Conservation (phyloP, 306 rosid species). For the Leucaena leucocephala region DNA sequence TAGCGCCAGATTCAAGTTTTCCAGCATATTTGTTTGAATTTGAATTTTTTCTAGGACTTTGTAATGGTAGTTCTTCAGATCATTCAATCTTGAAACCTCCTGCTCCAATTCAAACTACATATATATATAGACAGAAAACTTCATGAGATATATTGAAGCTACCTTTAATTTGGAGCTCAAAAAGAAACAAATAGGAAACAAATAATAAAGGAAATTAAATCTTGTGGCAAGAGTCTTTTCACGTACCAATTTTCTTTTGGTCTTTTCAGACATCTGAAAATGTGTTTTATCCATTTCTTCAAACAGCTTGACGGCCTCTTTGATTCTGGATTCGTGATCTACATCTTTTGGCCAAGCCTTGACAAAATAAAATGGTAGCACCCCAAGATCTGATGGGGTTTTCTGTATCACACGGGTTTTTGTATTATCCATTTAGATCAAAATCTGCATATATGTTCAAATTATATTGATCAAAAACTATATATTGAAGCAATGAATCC, state of each 20-base stretch:
- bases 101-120: background rate
- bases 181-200: too few species aligned
- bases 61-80: background rate
- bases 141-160: background rate
- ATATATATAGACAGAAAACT: background rate
- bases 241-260: background rate
- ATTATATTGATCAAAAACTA: background rate
- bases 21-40: background rate
- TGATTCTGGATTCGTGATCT: background rate
- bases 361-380: constrained; percentile 18
- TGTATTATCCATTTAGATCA: background rate
- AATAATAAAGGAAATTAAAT: background rate
- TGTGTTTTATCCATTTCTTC: background rate
- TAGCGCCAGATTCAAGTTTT: background rate
- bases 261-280: background rate
- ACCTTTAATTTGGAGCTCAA: too few species aligned
- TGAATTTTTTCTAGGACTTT: background rate
- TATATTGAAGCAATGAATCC: too few species aligned
- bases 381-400: background rate
- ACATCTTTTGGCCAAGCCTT: constrained; percentile 15
- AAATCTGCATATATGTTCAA: background rate
- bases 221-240: background rate
- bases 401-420: background rate
- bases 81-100: background rate
- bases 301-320: constrained; percentile 9